These are phyloP conservation scores for Forsythia suspensa DNA, from an alignment of 257 asterid genomes.

Conservation along the genomic window DNA sequence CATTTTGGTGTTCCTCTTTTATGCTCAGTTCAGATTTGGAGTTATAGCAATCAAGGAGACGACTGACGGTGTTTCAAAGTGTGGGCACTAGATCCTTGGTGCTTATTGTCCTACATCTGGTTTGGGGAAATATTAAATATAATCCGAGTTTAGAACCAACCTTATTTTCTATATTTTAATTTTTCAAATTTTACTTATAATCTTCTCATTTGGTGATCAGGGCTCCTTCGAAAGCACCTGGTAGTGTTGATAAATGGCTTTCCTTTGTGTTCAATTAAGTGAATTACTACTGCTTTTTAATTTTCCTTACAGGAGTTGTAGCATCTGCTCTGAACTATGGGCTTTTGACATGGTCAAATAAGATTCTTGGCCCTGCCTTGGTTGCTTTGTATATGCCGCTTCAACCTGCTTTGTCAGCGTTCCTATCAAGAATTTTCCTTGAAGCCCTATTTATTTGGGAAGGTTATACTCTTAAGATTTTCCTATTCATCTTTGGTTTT, in stretches of 20 bases:
- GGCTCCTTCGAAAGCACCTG: background rate
- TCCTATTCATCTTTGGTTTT: background rate
- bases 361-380: slow-evolving; percentile 85
- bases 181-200: too few species aligned
- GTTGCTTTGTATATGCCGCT: slow-evolving; percentile 92
- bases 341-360: slow-evolving; percentile 84
- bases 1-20: background rate
- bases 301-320: slow-evolving; percentile 53
- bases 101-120: background rate
- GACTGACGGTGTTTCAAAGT: background rate
- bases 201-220: background rate
- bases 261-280: background rate
- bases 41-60: background rate
- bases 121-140: background rate
- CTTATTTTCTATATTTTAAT: too few species aligned
- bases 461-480: slow-evolving; percentile 47
- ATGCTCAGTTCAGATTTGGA: background rate
- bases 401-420: slow-evolving; percentile 88
- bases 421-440: slow-evolving; percentile 82
- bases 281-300: background rate
- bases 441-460: slow-evolving; percentile 97
- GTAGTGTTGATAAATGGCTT: background rate
- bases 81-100: background rate
- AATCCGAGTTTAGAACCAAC: background rate
- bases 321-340: slow-evolving; percentile 95